These are phyloP conservation scores for Aegilops umbellulata DNA, from an alignment of 176 grass and related monocot species.

Conservation along the genomic window DNA sequence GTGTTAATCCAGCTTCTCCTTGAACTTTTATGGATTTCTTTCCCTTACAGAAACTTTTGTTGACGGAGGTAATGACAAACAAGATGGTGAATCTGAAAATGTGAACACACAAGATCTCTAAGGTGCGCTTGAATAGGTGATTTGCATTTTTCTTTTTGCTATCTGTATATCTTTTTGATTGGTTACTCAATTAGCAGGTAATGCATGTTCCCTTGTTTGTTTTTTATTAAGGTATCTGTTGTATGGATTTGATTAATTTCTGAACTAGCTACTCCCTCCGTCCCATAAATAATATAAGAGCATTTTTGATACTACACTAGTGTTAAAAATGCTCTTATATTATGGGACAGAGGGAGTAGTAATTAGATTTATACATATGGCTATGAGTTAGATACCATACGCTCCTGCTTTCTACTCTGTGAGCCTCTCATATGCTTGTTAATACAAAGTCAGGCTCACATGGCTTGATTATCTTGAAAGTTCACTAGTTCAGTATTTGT, in stretches of 20 bases:
- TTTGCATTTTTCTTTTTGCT: not conserved
- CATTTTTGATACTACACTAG: too few species aligned
- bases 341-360: not conserved
- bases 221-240: not conserved
- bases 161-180: not conserved
- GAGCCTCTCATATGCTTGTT: not conserved
- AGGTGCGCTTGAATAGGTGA: not conserved
- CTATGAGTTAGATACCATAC: not conserved
- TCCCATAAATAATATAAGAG: too few species aligned
- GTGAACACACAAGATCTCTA: not conserved
- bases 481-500: not conserved
- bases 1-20: not conserved
- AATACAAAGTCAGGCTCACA: not conserved
- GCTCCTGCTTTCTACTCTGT: not conserved
- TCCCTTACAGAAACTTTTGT: not conserved
- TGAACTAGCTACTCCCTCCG: not conserved
- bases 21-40: not conserved
- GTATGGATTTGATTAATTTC: not conserved
- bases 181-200: not conserved
- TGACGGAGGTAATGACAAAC: not conserved
- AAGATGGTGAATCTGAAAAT: conserved; percentile 10
- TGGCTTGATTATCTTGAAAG: not conserved
- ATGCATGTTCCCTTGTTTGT: too few species aligned
- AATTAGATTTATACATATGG: not conserved
- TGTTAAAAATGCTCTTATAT: too few species aligned